Evolutionary conservation across 441 rosid genomes (phyloP), one percentile per base, ranked within the genome.

Genomic region (Eruca vesicaria): DNA sequence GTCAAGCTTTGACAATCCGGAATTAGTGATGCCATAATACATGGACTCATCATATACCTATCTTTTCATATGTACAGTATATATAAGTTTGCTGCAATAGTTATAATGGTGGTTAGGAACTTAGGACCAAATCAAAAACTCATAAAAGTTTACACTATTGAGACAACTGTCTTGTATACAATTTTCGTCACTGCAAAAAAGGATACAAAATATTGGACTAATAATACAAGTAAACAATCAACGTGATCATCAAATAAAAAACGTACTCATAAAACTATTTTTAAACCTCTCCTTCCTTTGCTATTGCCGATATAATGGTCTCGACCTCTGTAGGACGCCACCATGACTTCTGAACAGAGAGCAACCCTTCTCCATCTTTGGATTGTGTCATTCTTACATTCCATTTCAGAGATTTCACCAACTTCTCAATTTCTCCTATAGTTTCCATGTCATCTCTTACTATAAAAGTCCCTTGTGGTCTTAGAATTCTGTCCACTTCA

Each of bases 381-480:
- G 84, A 77, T 41, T 79, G 75, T 9, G 66, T 68, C 80, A 77
- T 72, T 55, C 43, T 75, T 72, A 85, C 68, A 75, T 84, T 75
- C 89, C 87, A 86, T 28, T 82, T 75, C 66, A 86, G 73, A 7
- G 89, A 86, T 66, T 84, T 79, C 32, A 76, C 81, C 71, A 86
- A 55, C 73, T 75, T 84, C 78, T 84, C 84, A 11, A 82, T 57
- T 66, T 86, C 84, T 4, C 61, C 73, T 68, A 83, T 66, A 6
- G 84, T 74, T 69, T 82, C 84, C 23, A 56, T 73, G 32, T 81
- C 61, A 75, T 85, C 86, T 7, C 86, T 71, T n/a, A 86, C 67
- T 7, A 86, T 81, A 38, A 86, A 73, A 71, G 80, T 86, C n/a
- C 89, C 89, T 62, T 83, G 84, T 28, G 89, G 89, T 66, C 89